These are phyloP conservation scores for Sedum album DNA, from an alignment of 164 flowering plant species.

Conservation along the genomic window DNA sequence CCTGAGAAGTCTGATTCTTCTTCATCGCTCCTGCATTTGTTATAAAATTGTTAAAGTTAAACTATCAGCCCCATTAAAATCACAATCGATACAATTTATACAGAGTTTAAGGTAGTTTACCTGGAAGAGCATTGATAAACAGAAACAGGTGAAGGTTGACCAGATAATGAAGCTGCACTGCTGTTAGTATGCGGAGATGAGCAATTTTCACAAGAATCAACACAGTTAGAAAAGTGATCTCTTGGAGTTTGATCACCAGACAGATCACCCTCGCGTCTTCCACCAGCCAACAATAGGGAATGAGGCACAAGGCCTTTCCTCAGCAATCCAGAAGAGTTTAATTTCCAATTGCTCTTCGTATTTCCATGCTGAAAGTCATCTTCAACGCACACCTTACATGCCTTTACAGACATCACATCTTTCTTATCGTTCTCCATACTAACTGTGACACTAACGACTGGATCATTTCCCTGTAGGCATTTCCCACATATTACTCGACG, in stretches of 20 bases:
- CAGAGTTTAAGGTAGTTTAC: conserved; percentile 18
- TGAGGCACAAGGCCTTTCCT: conserved; percentile 44
- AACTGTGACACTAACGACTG: conserved; percentile 8
- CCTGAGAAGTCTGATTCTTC: conserved; percentile 58
- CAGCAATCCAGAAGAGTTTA: conserved; percentile 47
- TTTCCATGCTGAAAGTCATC: conserved; percentile 12
- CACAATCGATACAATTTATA: no score
- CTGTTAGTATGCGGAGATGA: conserved; percentile 33
- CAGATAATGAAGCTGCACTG: conserved; percentile 30
- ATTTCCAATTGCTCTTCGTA: conserved; percentile 32
- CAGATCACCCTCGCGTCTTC: conserved; percentile 12
- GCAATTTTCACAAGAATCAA: conserved; percentile 28
- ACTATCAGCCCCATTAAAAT: no score
- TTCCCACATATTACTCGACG: conserved; percentile 44
- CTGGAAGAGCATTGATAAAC: conserved; percentile 38
- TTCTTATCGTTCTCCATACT: background rate
- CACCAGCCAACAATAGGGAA: conserved; percentile 25
- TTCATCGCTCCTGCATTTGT: conserved; percentile 72
- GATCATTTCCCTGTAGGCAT: conserved; percentile 31
- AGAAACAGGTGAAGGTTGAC: conserved; percentile 38
- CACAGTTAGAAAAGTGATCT: conserved; percentile 25
- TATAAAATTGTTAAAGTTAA: background rate
- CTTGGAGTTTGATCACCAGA: conserved; percentile 20
- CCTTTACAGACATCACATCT: background rate
- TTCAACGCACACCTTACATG: conserved; percentile 2